Conservation (phyloP, 23 red algal genomes). For the Gracilaria gracilis region DNA sequence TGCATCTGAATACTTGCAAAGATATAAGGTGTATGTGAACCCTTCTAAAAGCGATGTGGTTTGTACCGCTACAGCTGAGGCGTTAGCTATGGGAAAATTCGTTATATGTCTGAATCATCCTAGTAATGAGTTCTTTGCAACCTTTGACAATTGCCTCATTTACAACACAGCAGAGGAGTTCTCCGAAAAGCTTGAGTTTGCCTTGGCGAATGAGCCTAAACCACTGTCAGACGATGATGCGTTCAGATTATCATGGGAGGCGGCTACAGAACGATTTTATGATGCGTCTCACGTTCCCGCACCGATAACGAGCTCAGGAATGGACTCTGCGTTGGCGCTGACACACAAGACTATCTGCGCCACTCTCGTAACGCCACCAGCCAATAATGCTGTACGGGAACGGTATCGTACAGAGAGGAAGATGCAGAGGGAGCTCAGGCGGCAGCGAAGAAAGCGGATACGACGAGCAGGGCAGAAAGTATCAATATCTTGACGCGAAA, state of each 20-base stretch:
- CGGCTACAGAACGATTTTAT: constrained; percentile 85
- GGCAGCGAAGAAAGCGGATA: constrained; percentile 7
- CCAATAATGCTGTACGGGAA: constrained; percentile 53
- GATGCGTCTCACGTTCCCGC: constrained; percentile 65
- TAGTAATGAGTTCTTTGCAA: constrained; percentile 79
- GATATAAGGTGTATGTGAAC: constrained; percentile 85
- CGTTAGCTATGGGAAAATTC: constrained; percentile 89
- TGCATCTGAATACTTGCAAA: constrained; percentile 65
- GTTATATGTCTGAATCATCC: constrained; percentile 74
- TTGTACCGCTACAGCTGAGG: constrained; percentile 80
- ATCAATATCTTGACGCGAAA: constrained; percentile 1
- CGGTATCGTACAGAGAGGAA: constrained; percentile 53
- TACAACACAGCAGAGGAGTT: constrained; percentile 78
- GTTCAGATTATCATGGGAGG: constrained; percentile 79
- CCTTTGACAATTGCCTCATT: constrained; percentile 78
- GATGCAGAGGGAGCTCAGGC: background rate
- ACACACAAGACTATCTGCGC: constrained; percentile 80
- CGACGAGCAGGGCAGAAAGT: background rate
- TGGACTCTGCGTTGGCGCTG: constrained; percentile 73
- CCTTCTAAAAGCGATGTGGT: constrained; percentile 79
- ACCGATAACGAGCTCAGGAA: constrained; percentile 13
- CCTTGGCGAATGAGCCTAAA: constrained; percentile 65
- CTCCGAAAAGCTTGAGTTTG: constrained; percentile 59
- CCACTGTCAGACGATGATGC: constrained; percentile 57
- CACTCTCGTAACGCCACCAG: constrained; percentile 67